These are phyloP conservation scores for Termitomyces sp. DNA, from an alignment of 768 basidiomycete genomes.

Conservation along the genomic window DNA sequence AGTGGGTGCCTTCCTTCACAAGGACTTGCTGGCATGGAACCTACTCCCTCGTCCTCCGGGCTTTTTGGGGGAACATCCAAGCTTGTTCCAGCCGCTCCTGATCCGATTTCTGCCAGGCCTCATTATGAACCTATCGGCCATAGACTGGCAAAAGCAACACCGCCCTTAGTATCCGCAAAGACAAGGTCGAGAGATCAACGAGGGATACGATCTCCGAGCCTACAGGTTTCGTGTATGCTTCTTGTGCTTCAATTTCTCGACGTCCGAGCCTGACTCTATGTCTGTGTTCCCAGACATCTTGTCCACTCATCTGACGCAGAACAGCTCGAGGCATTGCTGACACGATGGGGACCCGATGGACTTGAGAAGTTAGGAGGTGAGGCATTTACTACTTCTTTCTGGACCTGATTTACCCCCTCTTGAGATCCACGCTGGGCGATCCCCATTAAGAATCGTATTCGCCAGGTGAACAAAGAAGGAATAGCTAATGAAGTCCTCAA, in stretches of 20 bases:
- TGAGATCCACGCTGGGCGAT: constrained; percentile 84
- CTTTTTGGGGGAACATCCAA: constrained; percentile 48
- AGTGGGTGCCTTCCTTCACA: constrained; percentile 72
- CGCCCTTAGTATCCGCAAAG: constrained; percentile 30
- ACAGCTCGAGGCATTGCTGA: constrained; percentile 81
- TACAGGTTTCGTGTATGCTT: constrained; percentile 75
- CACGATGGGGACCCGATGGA: constrained; percentile 85
- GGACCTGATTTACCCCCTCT: constrained; percentile 15
- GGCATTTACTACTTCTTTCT: not conserved
- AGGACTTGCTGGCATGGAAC: constrained; percentile 79
- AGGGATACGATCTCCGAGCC: constrained; percentile 89
- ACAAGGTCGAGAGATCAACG: constrained; percentile 63
- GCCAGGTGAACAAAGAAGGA: constrained; percentile 58
- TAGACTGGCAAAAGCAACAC: constrained; percentile 22
- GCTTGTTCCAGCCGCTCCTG: constrained; percentile 24
- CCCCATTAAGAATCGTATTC: constrained; percentile 78
- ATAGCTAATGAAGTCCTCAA: constrained; percentile 76
- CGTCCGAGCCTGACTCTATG: constrained; percentile 19
- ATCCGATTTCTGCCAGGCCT: constrained; percentile 53
- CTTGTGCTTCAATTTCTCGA: constrained; percentile 9
- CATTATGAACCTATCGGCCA: constrained; percentile 56
- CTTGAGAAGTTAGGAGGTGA: constrained; percentile 63
- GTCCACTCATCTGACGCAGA: constrained; percentile 89
- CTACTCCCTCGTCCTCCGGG: constrained; percentile 63
- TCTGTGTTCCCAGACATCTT: constrained; percentile 52